A percentile compares a stretch with the other conserved stretches of the same genome.
These are phyloP conservation scores for Corylus avellana DNA, from an alignment of 306 rosid species.

Conservation along the genomic window DNA sequence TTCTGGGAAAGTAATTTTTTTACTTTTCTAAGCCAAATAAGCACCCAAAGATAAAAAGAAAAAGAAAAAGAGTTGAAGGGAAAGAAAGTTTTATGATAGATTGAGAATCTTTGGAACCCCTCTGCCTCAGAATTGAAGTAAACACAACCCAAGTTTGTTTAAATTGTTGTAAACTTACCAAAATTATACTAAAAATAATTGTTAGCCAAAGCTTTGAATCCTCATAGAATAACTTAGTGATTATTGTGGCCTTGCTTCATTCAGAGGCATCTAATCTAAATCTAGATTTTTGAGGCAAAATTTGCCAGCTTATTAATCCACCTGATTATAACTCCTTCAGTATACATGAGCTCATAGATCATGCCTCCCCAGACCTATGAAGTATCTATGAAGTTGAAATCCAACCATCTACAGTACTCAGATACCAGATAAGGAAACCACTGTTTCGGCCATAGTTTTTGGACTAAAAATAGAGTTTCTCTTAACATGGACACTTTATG, in stretches of 20 bases:
- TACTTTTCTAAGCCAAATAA: conserved; percentile 18
- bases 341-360: not conserved
- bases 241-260: not conserved
- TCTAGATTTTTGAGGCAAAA: not conserved
- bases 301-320: not conserved
- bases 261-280: not conserved
- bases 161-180: not conserved
- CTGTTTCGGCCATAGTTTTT: not conserved
- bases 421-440: not conserved
- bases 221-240: not conserved
- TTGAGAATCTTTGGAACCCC: conserved; percentile 10
- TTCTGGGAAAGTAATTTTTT: conserved; percentile 9
- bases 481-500: not conserved
- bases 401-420: not conserved
- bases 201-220: not conserved
- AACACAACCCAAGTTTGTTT: not conserved
- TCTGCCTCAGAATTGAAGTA: not conserved
- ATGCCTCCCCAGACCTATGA: not conserved
- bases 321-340: not conserved
- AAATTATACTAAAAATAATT: not conserved
- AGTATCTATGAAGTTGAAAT: not conserved
- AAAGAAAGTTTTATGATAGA: conserved; percentile 10
- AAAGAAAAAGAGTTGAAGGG: not conserved
- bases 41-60: conserved; percentile 9
- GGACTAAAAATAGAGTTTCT: not conserved